Evolutionary conservation across 805 yeast genomes (phyloP), one percentile per base, ranked within the genome.

Genomic region (Candida dajiaensis): DNA sequence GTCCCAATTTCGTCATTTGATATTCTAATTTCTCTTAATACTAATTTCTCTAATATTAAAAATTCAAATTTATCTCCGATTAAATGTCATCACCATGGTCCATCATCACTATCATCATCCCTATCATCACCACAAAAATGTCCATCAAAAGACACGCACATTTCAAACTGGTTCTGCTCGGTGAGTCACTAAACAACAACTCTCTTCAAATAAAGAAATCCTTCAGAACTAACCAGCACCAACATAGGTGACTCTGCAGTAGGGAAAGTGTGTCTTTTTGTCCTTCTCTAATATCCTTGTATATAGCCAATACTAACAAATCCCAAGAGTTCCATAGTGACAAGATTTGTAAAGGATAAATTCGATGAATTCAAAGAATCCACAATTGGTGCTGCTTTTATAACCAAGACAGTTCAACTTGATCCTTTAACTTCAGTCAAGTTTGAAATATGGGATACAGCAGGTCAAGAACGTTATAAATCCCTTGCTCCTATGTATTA

Each of bases 371-470:
- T 78, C 63, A 74, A 85, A 52, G 89, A 85, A 64, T 84, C 90
- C 21, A 85, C 95, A 1, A 85, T 85, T 46, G 94, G 95, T 1
- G 95, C 95, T 1, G 95, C 94, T 2, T 85, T 85, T 62, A 69
- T 83, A 44, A 83, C 92, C 1, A 89, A 83, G 59, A 71, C 81
- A 3, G 76, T 84, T 40, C 74, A 76, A 18, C 59, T 79, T n/a
- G 77, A 76, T 45, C 77, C 70, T 31, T 55, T 61, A 28, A 74
- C 78, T 15, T 78, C 80, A 1, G 76, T 85, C 38, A 83, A 84
- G 61, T 77, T 83, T 54, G 94, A 85, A 59, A 83, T 85, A 44
- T 85, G 94, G 95, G 95, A 85, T 60, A 85, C 92, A 2, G 90
- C 92, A 0, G 94, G 95, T 7, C 94, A 85, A 62, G 94, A 85